Conservation (phyloP, 371 early-diverging fungal genomes). For the Syncephalastrum racemosum region DNA sequence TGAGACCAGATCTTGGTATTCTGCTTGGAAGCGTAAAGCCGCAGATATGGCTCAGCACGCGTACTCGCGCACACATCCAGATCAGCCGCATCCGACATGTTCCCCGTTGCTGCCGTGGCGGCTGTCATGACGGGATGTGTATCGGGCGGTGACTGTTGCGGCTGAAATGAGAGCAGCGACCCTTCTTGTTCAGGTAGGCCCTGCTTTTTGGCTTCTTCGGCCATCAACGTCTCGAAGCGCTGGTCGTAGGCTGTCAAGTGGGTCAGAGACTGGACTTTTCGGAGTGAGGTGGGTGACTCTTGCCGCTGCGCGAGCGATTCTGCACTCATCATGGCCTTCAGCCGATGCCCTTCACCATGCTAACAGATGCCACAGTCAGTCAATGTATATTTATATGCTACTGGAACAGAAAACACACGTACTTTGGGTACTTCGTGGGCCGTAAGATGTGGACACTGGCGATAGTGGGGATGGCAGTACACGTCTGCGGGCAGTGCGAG, state of each 20-base stretch:
- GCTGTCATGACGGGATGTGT: background rate
- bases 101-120: background rate
- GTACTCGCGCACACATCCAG: constrained; percentile 14
- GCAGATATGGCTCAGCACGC: constrained; percentile 14
- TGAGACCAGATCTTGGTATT: constrained; percentile 23
- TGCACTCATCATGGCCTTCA: constrained; percentile 9
- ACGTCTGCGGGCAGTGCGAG: constrained; percentile 14
- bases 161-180: constrained; percentile 4
- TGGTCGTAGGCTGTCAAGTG: background rate
- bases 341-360: background rate
- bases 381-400: too few species aligned
- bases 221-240: constrained; percentile 1
- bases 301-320: constrained; percentile 2
- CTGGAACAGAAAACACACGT: too few species aligned
- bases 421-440: background rate
- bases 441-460: constrained; percentile 4
- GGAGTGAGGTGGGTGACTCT: background rate
- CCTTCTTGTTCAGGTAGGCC: background rate
- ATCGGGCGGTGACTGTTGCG: background rate
- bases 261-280: constrained; percentile 5
- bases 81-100: constrained; percentile 8
- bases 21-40: constrained; percentile 20
- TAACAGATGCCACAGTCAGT: too few species aligned
- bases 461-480: constrained; percentile 8
- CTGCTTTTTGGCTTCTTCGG: constrained; percentile 4